A percentile compares a stretch with the other conserved stretches of the same genome.
These are phyloP conservation scores for Trametes cubensis DNA, from an alignment of 768 basidiomycete species.

Conservation along the genomic window DNA sequence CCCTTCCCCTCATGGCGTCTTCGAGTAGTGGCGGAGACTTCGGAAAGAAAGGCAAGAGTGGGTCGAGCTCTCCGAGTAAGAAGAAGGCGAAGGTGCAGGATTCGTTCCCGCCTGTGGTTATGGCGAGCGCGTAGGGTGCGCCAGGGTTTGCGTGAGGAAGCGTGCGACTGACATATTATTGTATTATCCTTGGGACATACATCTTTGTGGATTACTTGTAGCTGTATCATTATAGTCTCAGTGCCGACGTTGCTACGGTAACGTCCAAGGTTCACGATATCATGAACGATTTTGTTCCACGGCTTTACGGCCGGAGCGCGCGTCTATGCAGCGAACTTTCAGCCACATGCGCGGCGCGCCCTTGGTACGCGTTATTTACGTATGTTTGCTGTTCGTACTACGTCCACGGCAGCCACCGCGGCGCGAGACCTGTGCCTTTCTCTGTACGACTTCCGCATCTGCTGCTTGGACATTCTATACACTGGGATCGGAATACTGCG, in stretches of 20 bases:
- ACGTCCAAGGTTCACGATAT: too few species aligned
- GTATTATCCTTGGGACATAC: conserved; percentile 16
- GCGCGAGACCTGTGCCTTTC: background rate
- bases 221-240: conserved; percentile 21
- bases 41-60: conserved; percentile 31
- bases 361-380: background rate
- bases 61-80: conserved; percentile 29
- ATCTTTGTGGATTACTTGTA: conserved; percentile 13
- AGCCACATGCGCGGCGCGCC: background rate
- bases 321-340: background rate
- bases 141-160: background rate
- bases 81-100: conserved; percentile 28
- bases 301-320: background rate
- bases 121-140: conserved; percentile 34
- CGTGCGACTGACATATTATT: background rate
- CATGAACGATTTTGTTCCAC: background rate
- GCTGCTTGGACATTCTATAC: background rate
- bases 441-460: background rate
- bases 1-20: conserved; percentile 13
- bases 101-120: conserved; percentile 34
- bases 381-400: background rate
- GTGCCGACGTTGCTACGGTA: background rate
- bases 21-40: conserved; percentile 21
- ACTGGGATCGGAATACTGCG: too few species aligned
- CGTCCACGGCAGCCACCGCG: background rate